phyloP scores from a whole-genome alignment of 2,329 filamentous ascomycete genomes.

The Cladophialophora carrionii region DNA sequence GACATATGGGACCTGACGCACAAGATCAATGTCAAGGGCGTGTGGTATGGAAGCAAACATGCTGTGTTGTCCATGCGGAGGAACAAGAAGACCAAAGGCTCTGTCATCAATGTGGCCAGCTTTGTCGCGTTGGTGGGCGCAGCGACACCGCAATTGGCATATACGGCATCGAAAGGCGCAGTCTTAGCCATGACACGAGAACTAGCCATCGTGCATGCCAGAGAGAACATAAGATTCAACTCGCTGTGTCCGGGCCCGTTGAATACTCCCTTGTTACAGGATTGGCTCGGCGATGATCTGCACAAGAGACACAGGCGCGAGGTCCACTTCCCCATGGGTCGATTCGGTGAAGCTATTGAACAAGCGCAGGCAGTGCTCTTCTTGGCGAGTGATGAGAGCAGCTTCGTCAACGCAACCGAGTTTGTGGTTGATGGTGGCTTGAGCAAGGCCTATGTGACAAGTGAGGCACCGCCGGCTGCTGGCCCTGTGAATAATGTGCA shows the following conservation, averaged over 20 bases:
- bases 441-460: constrained; percentile 82
- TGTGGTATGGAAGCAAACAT: constrained; percentile 96
- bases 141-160: constrained; percentile 57
- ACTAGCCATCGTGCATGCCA: constrained; percentile 83
- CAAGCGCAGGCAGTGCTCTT: constrained; percentile 89
- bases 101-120: constrained; percentile 38
- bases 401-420: constrained; percentile 87
- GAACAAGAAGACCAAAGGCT: constrained; percentile 76
- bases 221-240: constrained; percentile 90
- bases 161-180: constrained; percentile 91
- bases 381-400: constrained; percentile 82
- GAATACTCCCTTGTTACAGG: constrained; percentile 88
- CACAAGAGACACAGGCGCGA: constrained; percentile 80
- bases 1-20: constrained; percentile 94
- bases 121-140: constrained; percentile 39
- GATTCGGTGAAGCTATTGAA: constrained; percentile 92
- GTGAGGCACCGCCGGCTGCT: constrained; percentile 60
- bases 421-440: constrained; percentile 96
- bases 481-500: constrained; percentile 54
- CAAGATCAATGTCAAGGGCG: constrained; percentile 94
- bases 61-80: constrained; percentile 79
- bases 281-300: constrained; percentile 87
- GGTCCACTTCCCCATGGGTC: constrained; percentile 83
- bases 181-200: constrained; percentile 89
- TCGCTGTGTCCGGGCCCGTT: constrained; percentile 85